Evolutionary conservation across 2,329 filamentous ascomycete genomes (phyloP).

Genomic region (Colletotrichum lupini): DNA sequence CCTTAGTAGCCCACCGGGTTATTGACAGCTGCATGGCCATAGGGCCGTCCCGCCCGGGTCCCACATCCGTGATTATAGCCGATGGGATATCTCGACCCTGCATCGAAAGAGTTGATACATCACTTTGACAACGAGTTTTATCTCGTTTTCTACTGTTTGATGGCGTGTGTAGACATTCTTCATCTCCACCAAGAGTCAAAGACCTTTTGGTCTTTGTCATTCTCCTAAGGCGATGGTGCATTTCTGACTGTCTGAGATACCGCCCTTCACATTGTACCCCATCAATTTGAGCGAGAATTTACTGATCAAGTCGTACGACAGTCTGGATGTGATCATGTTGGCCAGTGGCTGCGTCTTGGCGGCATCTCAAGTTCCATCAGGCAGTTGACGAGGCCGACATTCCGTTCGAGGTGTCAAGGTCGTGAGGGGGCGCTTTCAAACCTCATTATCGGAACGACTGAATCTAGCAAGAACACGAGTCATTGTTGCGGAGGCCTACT

Average conservation of each 20-base stretch:
- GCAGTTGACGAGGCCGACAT: no score
- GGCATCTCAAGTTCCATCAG: background rate
- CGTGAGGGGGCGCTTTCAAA: background rate
- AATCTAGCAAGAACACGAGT: background rate
- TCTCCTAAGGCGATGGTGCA: background rate
- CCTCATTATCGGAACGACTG: background rate
- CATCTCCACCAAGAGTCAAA: no score
- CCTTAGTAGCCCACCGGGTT: no score
- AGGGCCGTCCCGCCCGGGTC: no score
- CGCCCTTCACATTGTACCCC: background rate
- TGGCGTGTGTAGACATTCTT: no score
- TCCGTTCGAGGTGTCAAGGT: background rate
- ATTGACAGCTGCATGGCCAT: no score
- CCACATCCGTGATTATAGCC: no score
- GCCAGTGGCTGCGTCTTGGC: background rate
- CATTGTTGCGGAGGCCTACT: background rate
- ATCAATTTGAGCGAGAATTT: background rate
- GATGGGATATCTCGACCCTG: no score
- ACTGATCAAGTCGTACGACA: background rate
- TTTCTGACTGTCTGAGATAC: background rate
- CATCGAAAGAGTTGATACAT: no score
- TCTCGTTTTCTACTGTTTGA: no score
- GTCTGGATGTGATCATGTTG: background rate
- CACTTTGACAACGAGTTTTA: no score
- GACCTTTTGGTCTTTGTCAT: background rate